A percentile compares a stretch with the other conserved stretches of the same genome.
These are phyloP conservation scores for Umbilicaria muhlenbergii DNA, from an alignment of 495 filamentous ascomycete species.

Conservation along the genomic window DNA sequence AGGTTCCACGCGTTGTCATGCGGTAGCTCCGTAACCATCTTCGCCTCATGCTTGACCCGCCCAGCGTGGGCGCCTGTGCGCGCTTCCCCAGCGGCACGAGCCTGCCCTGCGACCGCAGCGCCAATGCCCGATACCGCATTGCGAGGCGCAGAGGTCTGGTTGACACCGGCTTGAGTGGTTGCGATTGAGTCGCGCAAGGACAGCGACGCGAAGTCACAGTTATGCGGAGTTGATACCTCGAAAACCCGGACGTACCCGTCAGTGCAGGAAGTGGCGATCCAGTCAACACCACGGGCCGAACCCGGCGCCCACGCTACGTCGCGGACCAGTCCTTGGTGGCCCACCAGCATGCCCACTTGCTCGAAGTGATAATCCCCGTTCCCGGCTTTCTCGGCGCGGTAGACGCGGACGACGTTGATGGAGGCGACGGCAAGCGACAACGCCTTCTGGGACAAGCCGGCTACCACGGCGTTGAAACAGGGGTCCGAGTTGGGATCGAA, in stretches of 20 bases:
- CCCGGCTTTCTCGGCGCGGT: constrained; percentile 36
- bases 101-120: constrained; percentile 30
- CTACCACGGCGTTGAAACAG: constrained; percentile 57
- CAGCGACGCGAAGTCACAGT: not conserved
- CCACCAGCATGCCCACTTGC: constrained; percentile 49
- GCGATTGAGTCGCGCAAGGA: not conserved
- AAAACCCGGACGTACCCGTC: constrained; percentile 82
- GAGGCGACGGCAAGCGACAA: constrained; percentile 68
- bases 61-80: constrained; percentile 20
- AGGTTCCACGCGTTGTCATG: constrained; percentile 32
- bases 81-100: constrained; percentile 17
- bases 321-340: constrained; percentile 62
- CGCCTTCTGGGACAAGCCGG: constrained; percentile 58
- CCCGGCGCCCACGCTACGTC: constrained; percentile 89
- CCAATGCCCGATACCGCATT: constrained; percentile 33
- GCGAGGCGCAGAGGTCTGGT: not conserved
- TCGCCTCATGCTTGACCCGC: constrained; percentile 29
- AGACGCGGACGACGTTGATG: constrained; percentile 67
- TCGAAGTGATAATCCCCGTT: constrained; percentile 50
- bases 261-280: constrained; percentile 82
- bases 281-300: constrained; percentile 70
- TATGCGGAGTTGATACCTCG: constrained; percentile 46
- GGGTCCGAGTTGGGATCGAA: constrained; percentile 76
- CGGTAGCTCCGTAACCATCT: constrained; percentile 23
- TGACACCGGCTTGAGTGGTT: not conserved